Evolutionary conservation across 257 asterid genomes (phyloP).

Genomic region (Plantago ovata): DNA sequence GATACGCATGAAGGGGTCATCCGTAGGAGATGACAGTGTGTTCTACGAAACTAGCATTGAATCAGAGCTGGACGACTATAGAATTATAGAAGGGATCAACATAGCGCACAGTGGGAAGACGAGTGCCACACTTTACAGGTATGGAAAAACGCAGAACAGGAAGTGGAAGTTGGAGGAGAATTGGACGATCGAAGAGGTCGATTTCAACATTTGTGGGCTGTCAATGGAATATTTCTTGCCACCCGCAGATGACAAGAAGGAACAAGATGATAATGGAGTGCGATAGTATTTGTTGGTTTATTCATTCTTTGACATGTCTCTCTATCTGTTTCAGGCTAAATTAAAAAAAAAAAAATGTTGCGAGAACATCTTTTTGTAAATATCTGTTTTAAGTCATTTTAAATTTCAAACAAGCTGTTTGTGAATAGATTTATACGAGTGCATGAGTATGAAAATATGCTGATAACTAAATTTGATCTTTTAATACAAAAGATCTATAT

Average conservation of each 20-base stretch:
- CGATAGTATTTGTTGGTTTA: neutral
- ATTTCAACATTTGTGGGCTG: conserved; percentile 72
- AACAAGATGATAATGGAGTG: conserved; percentile 28
- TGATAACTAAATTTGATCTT: too few relatives aligned
- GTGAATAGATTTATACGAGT: neutral
- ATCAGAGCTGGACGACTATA: conserved; percentile 61
- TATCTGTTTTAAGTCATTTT: neutral
- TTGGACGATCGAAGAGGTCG: conserved; percentile 91
- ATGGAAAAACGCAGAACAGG: conserved; percentile 54
- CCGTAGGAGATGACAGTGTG: conserved; percentile 41
- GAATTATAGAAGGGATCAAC: conserved; percentile 57
- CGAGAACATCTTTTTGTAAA: neutral
- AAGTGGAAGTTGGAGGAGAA: conserved; percentile 73
- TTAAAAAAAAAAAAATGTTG: neutral
- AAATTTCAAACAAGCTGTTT: neutral
- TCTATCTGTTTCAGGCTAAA: neutral
- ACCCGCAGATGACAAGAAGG: conserved; percentile 57
- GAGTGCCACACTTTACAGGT: conserved; percentile 55
- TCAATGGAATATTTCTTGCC: conserved; percentile 73
- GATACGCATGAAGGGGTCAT: conserved; percentile 62
- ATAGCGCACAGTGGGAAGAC: conserved; percentile 83
- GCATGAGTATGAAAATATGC: neutral
- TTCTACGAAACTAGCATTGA: conserved; percentile 80
- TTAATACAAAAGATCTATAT: too few relatives aligned
- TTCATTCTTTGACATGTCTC: neutral